Percentiles rank a stretch among this genome's conserved stretches.
Evolutionary conservation across 306 rosid species (phyloP).

Genomic region (Castanospermum australe): DNA sequence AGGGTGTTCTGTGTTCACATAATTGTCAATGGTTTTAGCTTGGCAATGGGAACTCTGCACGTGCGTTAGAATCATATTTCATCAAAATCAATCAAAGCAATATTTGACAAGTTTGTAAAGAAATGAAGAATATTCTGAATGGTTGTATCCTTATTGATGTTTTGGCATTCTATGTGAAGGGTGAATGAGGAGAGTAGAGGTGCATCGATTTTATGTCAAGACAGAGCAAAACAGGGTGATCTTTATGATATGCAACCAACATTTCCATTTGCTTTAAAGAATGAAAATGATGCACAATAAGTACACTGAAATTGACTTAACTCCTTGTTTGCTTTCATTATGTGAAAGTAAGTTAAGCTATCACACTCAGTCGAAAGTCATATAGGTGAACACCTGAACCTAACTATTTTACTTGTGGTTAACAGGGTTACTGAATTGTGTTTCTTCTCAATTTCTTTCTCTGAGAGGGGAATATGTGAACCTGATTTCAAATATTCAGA

Average conservation of each 20-base stretch:
- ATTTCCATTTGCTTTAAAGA: conserved; percentile 41
- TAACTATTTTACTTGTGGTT: not conserved
- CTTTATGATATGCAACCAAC: conserved; percentile 54
- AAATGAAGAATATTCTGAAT: conserved; percentile 32
- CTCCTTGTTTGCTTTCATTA: not conserved
- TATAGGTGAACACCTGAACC: not conserved
- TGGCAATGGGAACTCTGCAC: conserved; percentile 27
- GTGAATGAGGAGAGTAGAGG: not conserved
- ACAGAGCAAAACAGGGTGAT: not conserved
- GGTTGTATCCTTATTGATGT: conserved; percentile 16
- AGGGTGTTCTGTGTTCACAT: not conserved
- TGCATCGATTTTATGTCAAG: conserved; percentile 22
- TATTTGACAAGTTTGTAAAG: conserved; percentile 22
- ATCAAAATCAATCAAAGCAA: conserved; percentile 22
- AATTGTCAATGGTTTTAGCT: conserved; percentile 25
- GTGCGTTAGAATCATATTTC: conserved; percentile 19
- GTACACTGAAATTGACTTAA: conserved; percentile 14
- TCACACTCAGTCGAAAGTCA: conserved; percentile 4
- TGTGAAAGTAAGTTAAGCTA: not conserved
- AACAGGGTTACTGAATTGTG: not conserved
- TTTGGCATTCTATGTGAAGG: not conserved
- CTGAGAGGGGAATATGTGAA: not conserved
- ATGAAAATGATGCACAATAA: conserved; percentile 43
- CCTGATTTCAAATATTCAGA: not conserved
- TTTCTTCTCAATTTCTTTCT: not conserved